Evolutionary conservation across 2,329 filamentous ascomycete species (phyloP).

Genomic region (Gnomoniopsis sp.): DNA sequence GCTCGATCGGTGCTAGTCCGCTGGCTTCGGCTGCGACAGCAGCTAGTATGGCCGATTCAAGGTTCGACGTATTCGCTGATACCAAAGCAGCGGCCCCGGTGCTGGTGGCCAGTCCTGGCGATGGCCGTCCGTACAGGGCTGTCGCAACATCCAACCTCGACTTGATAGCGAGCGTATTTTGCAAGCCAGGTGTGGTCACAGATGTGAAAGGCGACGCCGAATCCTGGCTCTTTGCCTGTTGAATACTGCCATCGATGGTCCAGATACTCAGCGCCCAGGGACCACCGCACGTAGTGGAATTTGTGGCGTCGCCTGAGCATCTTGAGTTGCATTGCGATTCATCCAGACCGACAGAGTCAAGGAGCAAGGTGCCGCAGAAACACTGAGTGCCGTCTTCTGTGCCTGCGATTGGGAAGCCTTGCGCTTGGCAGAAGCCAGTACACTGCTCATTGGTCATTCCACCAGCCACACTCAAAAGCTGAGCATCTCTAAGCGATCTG

Average conservation of each 20-base stretch:
- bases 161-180: background rate
- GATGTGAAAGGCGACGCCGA: background rate
- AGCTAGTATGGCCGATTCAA: background rate
- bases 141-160: background rate
- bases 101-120: background rate
- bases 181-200: background rate
- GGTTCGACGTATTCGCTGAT: background rate
- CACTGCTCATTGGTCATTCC: conserved; percentile 29
- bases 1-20: background rate
- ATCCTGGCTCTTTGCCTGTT: background rate
- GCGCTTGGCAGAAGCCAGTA: conserved; percentile 42
- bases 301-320: conserved; percentile 44
- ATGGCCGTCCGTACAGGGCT: background rate
- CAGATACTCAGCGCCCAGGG: conserved; percentile 43
- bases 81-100: background rate
- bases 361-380: conserved; percentile 43
- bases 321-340: conserved; percentile 43
- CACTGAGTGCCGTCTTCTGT: conserved; percentile 47
- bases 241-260: conserved; percentile 31
- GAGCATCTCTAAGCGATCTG: conserved; percentile 5
- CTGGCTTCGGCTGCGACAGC: background rate
- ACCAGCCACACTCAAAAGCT: background rate
- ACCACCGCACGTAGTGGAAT: conserved; percentile 46
- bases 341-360: conserved; percentile 37
- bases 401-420: conserved; percentile 43